Base-by-base conservation (phyloP, 176 grass and related monocot species). In the Hyparrhenia diplandra region DNA sequence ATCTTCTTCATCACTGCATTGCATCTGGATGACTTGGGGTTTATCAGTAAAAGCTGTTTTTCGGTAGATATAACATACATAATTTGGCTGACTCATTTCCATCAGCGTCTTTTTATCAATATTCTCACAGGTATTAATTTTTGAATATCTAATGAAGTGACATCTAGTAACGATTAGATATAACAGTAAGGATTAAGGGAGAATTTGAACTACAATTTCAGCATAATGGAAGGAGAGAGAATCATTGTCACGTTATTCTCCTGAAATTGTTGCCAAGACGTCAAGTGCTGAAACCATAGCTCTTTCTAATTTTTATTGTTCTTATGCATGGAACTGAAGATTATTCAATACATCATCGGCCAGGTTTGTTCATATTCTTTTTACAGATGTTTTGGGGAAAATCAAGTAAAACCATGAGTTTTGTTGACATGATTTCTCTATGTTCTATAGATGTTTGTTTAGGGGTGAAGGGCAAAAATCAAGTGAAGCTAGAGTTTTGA, bases 201-300 rank as follows among this genome's bases (percentile, higher is more conserved):
- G 27, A 12, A 37, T 80, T 41, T 74, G 10, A 68, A 81, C 28
- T 82, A 74, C 40, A 91, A 34, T 91, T 81, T 89, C 85, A 99
- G 96, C 85, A 99, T 99, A 91, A 99, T 99, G 96, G 91, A 99
- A 70, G 96, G 96, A 82, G 96, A 95, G 69, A n/a, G 86, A 86
- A 74, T 88, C 90, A 6, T 90, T 99, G 45, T 75, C 67, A 47
- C 68, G 36, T 41, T 95, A 91, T 84, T 99, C 96, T 84, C 96
- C 96, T 31, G 96, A 95, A 93, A 86, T 95, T 79, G 72, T 84
- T 27, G 90, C 82, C 39, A 88, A 88, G 80, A 87, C 91, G 6
- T 87, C 87, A 65, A 88, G 80, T 90, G 36, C 77, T 54, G 75
- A 84, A 89, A 90, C 82, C 57, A 87, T 90, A 90, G 73, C 87